Evolutionary conservation across 495 filamentous ascomycete species (phyloP), one percentile per base, ranked within the genome.

Genomic region (Stereocaulon alpinum): DNA sequence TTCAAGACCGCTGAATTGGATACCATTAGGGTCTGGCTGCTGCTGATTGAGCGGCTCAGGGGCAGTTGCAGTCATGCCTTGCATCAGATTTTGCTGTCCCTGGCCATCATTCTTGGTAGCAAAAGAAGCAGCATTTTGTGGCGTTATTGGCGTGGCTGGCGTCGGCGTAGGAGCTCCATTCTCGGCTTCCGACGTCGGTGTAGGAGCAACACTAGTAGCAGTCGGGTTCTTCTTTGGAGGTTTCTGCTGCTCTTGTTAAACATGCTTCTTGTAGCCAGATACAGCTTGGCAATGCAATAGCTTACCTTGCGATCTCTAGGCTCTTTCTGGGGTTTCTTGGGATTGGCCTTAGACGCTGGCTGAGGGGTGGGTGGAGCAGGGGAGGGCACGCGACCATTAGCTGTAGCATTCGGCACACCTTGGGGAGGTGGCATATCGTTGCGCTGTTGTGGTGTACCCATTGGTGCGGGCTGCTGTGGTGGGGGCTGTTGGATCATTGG

Each of bases 351-450:
- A 66, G 81, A 86, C 1, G 74, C 66, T 70, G 87, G 87, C 62
- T 83, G 81, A 12, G 93, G 93, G 4, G 93, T 98, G 7, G 92
- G 92, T 2, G 93, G 92, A 20, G 89, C 87, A 43, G 61, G 92
- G 43, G 91, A 94, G 43, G 87, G 79, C 4, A 89, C 88, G 63
- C 86, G 83, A 41, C 77, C 82, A 64, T 78, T 80, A 29, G 79
- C 77, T 69, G 78, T 75, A 45, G 76, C 79, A 24, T 80, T 76
- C 14, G 86, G 78, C 7, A 88, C 88, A 27, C 85, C 87, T 60
- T 88, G 86, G n/a, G 93, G 92, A 15, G 91, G 92, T 47, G 88
- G 89, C 91, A 96, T 96, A 4, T 80, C 72, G 63, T 70, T 73
- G 43, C 84, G 79, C 70, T 89, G 87, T 67, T 89, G 86, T 4